Conservation (phyloP, 257 asterid genomes). For the Cynanchum wilfordii region DNA sequence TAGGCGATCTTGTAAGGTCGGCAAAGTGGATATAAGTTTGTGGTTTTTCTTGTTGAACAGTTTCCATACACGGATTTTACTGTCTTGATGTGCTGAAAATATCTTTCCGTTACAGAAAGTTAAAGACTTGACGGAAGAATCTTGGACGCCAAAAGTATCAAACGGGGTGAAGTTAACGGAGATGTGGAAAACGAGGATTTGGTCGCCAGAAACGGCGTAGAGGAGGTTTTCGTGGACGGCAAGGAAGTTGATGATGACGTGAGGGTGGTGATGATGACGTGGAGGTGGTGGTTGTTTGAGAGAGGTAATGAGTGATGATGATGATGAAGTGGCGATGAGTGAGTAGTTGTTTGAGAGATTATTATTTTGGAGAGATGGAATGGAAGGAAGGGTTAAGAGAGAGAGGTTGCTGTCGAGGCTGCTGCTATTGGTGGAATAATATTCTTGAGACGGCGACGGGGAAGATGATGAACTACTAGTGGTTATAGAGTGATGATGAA, state of each 20-base stretch:
- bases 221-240: conserved; percentile 53
- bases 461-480: conserved; percentile 30
- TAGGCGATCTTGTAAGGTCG: conserved; percentile 53
- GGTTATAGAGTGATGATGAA: conserved; percentile 15
- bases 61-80: conserved; percentile 70
- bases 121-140: conserved; percentile 48
- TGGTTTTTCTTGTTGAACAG: conserved; percentile 31
- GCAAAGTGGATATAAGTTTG: conserved; percentile 50
- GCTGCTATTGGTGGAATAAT: conserved; percentile 21
- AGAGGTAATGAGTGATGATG: conserved; percentile 25
- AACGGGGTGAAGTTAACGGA: conserved; percentile 19
- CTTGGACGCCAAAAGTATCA: conserved; percentile 37
- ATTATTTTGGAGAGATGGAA: conserved; percentile 70
- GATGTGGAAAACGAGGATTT: conserved; percentile 44
- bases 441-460: conserved; percentile 31
- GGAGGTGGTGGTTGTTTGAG: conserved; percentile 20
- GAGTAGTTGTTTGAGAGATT: conserved; percentile 28
- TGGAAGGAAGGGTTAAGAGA: conserved; percentile 65
- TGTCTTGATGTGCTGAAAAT: conserved; percentile 79
- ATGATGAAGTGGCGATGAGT: conserved; percentile 28
- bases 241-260: conserved; percentile 36
- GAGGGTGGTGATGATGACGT: conserved; percentile 25
- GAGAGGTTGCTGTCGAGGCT: conserved; percentile 67
- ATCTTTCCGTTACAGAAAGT: conserved; percentile 40
- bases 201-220: conserved; percentile 59